Evolutionary conservation across 2,329 filamentous ascomycete species (phyloP), one percentile per base, ranked within the genome.

Genomic region (Pseudogymnoascus sp.): DNA sequence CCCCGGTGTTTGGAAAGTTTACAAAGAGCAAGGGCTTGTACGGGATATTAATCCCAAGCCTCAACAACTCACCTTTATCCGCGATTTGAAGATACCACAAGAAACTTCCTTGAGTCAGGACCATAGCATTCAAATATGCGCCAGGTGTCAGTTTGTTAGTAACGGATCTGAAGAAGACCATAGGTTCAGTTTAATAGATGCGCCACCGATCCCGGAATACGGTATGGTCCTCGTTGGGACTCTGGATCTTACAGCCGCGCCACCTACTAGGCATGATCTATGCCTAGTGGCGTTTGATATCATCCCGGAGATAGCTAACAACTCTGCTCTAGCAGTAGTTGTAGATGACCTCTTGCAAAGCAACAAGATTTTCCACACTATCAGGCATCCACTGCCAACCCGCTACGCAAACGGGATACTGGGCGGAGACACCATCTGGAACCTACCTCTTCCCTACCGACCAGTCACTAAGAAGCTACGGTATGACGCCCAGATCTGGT

Each of bases 301-400:
- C 61, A 24, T 44, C 31, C 50, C 61, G 47, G 62, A 63, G 19
- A 35, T 63, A 59, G 11, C 35, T 31, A 56, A 16, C 29, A 38
- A 56, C 29, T 47, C 33, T 61, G 63, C 21, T 50, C 61, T 64
- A 16, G 38, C 63, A 35, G 61, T 63, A 37, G 64, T 65, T 64
- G 63, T 65, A 29, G 64, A 65, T 59, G 64, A 65, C 33, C 62
- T 64, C 56, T 50, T 65, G 14, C 63, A 63, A 40, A 59, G 53
- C 35, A 50, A 63, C 61, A 19, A 64, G 61, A 61, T 31, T 35
- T 53, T 64, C 59, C 63, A 64, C 50, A 65, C 63, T 59, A 64
- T 65, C 59, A 60, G 59, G 29, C 63, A 65, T 59, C 64, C 63
- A 56, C 62, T 65, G 61, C 61, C 62, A 24, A 10, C 11, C 14